phyloP scores from a whole-genome alignment of 805 yeast genomes.

The Metschnikowia koreensis region DNA sequence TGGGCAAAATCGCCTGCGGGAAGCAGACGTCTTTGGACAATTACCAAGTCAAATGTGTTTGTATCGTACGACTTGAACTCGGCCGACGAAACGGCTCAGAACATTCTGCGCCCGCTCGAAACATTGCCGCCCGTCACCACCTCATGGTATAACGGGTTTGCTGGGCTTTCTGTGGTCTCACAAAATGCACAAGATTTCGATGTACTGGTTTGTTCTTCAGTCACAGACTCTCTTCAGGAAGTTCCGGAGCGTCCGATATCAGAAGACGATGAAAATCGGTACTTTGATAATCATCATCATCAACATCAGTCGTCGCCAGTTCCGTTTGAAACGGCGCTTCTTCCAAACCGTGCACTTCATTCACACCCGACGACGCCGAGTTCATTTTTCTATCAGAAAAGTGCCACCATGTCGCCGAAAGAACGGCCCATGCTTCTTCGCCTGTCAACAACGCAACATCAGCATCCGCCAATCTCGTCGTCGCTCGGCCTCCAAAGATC shows the following conservation, averaged over 20 bases:
- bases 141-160: slow-evolving; percentile 56
- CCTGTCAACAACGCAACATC: slow-evolving; percentile 13
- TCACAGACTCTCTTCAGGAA: neutral
- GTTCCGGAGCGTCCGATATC: neutral
- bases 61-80: slow-evolving; percentile 33
- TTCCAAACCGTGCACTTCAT: slow-evolving; percentile 2
- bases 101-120: slow-evolving; percentile 41
- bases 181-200: slow-evolving; percentile 49
- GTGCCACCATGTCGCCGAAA: slow-evolving; percentile 3
- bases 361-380: slow-evolving; percentile 5
- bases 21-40: slow-evolving; percentile 35
- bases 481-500: slow-evolving; percentile 6
- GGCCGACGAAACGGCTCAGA: slow-evolving; percentile 17
- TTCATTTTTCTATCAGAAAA: slow-evolving; percentile 5
- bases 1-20: slow-evolving; percentile 34
- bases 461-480: slow-evolving; percentile 4
- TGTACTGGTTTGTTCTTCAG: slow-evolving; percentile 3
- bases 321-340: slow-evolving; percentile 1
- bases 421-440: slow-evolving; percentile 14
- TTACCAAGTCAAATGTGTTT: slow-evolving; percentile 40
- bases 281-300: neutral
- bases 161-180: slow-evolving; percentile 49
- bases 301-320: slow-evolving; percentile 1
- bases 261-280: slow-evolving; percentile 1
- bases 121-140: slow-evolving; percentile 50